Conservation (phyloP, 2,329 filamentous ascomycete species). For the Cordyceps tenuipes region DNA sequence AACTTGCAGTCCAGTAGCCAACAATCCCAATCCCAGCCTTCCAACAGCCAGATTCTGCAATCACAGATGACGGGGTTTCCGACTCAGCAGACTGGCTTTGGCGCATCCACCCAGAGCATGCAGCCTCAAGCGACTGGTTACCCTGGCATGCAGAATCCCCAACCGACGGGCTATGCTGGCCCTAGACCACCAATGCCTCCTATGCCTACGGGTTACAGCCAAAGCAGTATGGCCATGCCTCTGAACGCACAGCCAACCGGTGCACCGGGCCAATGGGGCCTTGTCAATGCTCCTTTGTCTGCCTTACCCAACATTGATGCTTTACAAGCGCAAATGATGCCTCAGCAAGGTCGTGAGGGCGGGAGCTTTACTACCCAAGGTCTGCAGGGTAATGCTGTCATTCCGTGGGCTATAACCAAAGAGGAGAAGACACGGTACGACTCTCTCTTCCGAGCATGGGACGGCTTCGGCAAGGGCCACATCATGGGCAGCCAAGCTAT, state of each 20-base stretch:
- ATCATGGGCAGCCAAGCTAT: conserved; percentile 89
- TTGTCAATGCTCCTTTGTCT: conserved; percentile 85
- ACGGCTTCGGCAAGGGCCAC: conserved; percentile 85
- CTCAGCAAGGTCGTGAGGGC: conserved; percentile 81
- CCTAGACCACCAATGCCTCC: conserved; percentile 87
- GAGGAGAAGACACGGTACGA: conserved; percentile 98
- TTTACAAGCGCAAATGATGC: conserved; percentile 92
- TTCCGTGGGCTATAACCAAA: conserved; percentile 98
- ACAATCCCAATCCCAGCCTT: conserved; percentile 66
- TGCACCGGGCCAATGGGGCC: conserved; percentile 90
- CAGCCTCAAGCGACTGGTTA: conserved; percentile 66
- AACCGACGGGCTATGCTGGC: conserved; percentile 72
- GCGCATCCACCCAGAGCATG: conserved; percentile 48
- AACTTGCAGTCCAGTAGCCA: conserved; percentile 56
- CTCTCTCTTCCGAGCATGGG: conserved; percentile 90
- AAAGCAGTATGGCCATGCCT: conserved; percentile 57
- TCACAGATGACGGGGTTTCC: conserved; percentile 47
- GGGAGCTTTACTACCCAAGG: conserved; percentile 77
- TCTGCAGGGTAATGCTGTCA: conserved; percentile 84
- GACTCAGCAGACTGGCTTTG: conserved; percentile 45
- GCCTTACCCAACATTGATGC: conserved; percentile 92
- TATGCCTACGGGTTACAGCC: conserved; percentile 54
- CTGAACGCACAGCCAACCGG: conserved; percentile 94
- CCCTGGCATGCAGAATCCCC: conserved; percentile 42
- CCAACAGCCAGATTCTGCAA: conserved; percentile 58